These are phyloP conservation scores for Camellia lanceoleosa DNA, from an alignment of 148 eudicot species.

Conservation along the genomic window DNA sequence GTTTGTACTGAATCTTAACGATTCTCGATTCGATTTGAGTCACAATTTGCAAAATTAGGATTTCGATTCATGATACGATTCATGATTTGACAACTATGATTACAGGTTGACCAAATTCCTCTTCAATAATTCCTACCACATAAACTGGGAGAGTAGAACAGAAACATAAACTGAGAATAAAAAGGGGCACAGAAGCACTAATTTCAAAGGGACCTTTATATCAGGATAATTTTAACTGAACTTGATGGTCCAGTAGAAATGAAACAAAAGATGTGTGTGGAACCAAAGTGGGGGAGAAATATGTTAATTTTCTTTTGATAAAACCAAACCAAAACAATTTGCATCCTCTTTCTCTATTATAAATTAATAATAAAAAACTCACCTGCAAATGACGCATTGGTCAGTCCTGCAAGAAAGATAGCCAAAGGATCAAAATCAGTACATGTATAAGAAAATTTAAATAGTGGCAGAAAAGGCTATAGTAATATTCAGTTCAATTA, in stretches of 20 bases:
- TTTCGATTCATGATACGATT: too few species aligned
- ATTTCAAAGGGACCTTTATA: too few species aligned
- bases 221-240: neutral
- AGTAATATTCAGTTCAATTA: neutral
- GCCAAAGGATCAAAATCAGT: neutral
- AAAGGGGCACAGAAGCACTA: neutral
- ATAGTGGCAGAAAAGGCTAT: slow-evolving; percentile 9
- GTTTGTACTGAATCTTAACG: too few species aligned
- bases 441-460: slow-evolving; percentile 3
- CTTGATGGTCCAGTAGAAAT: neutral
- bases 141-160: too few species aligned
- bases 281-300: neutral
- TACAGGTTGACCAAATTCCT: too few species aligned
- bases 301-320: neutral
- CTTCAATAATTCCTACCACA: too few species aligned
- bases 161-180: too few species aligned
- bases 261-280: neutral
- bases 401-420: slow-evolving; percentile 51
- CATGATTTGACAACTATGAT: too few species aligned
- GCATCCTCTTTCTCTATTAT: neutral
- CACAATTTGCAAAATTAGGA: too few species aligned
- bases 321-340: neutral
- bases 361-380: slow-evolving; percentile 21
- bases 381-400: slow-evolving; percentile 60
- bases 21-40: too few species aligned